These are phyloP conservation scores for Lentinula edodes DNA, from an alignment of 768 basidiomycete genomes.

Conservation along the genomic window DNA sequence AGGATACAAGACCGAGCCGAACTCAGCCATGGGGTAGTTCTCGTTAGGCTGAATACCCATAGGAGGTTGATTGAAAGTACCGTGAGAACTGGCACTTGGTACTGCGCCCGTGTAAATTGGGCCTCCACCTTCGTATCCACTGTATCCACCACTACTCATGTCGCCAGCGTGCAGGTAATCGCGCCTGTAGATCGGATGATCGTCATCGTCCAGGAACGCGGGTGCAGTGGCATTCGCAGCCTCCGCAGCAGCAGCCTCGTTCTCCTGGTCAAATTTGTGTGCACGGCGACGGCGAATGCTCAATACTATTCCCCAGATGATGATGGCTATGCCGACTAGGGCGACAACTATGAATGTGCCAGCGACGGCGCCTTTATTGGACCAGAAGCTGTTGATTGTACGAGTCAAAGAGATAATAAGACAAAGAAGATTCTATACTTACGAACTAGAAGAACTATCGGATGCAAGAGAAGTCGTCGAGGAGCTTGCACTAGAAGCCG, in stretches of 20 bases:
- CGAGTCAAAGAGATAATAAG: neutral
- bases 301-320: constrained; percentile 12
- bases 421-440: neutral
- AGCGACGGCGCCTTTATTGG: constrained; percentile 34
- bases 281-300: neutral
- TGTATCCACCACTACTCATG: neutral
- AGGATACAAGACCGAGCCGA: neutral
- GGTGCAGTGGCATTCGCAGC: neutral
- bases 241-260: constrained; percentile 1
- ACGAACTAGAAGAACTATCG: neutral
- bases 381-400: constrained; percentile 28
- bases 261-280: neutral
- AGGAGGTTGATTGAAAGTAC: neutral
- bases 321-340: constrained; percentile 22
- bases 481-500: neutral
- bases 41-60: neutral
- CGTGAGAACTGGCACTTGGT: constrained; percentile 1
- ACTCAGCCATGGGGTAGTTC: constrained; percentile 3
- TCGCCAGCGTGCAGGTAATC: neutral
- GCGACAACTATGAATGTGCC: constrained; percentile 33
- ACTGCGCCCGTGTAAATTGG: neutral
- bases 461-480: neutral
- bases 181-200: neutral
- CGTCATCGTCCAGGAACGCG: constrained; percentile 1
- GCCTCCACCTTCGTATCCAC: neutral